Conservation (phyloP, 2,329 filamentous ascomycete species). For the Rhinocladiella similis region DNA sequence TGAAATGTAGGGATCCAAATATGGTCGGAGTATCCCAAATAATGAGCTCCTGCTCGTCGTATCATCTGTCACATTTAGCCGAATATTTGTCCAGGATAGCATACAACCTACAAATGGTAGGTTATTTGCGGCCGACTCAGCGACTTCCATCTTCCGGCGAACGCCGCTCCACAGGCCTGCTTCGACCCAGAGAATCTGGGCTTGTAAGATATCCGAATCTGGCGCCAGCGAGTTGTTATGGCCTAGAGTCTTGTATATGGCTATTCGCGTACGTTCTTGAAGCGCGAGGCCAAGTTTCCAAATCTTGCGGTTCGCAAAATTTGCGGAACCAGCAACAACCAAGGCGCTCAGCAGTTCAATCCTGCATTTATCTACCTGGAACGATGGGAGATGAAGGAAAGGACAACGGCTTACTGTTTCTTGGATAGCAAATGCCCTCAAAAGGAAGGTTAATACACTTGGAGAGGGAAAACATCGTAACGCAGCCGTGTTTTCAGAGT, state of each 20-base stretch:
- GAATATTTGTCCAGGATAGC: too few relatives aligned
- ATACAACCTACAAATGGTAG: neutral
- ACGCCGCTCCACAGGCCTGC: constrained; percentile 38
- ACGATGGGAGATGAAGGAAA: neutral
- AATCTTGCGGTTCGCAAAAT: constrained; percentile 39
- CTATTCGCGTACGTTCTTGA: constrained; percentile 38
- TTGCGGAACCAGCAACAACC: constrained; percentile 38
- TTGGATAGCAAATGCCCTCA: neutral
- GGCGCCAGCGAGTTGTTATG: constrained; percentile 34
- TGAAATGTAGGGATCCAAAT: neutral
- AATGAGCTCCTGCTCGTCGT: too few relatives aligned
- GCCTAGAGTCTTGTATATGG: constrained; percentile 34
- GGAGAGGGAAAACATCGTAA: neutral
- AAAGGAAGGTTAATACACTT: neutral
- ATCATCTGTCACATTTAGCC: too few relatives aligned
- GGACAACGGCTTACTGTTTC: neutral
- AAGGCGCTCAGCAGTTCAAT: constrained; percentile 29
- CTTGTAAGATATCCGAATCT: constrained; percentile 36
- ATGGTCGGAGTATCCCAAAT: too few relatives aligned
- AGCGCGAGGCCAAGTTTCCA: constrained; percentile 44
- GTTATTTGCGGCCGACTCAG: constrained; percentile 27
- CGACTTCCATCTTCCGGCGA: constrained; percentile 34
- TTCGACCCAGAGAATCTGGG: constrained; percentile 37
- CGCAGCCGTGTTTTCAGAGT: neutral
- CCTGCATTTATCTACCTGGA: neutral